Conservation (phyloP, 1,139 yeast species). For the Pichia sp. region DNA sequence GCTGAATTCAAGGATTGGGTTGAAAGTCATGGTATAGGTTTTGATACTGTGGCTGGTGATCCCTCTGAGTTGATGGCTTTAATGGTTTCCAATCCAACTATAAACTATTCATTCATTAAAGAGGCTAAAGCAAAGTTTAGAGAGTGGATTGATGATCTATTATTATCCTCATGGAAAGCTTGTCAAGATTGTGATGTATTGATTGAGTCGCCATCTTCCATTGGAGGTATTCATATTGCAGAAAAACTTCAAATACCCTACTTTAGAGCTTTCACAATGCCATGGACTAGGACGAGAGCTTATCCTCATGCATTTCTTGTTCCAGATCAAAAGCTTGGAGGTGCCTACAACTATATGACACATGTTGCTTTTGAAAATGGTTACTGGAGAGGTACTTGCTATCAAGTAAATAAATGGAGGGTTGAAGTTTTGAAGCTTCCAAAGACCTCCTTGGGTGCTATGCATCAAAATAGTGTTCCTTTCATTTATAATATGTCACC, state of each 20-base stretch:
- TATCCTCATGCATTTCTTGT: conserved; percentile 95
- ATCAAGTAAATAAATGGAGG: conserved; percentile 86
- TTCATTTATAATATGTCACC: conserved; percentile 87
- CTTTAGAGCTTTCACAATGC: conserved; percentile 95
- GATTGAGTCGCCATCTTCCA: conserved; percentile 91
- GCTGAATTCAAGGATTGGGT: conserved; percentile 75
- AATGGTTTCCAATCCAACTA: conserved; percentile 85
- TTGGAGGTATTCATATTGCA: conserved; percentile 93
- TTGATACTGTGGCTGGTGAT: conserved; percentile 78
- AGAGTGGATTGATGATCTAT: conserved; percentile 71
- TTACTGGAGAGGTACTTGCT: conserved; percentile 90
- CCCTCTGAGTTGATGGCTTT: conserved; percentile 88
- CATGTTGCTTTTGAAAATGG: conserved; percentile 89
- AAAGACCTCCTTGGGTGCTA: conserved; percentile 58
- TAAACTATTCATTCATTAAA: conserved; percentile 73
- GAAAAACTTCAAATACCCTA: conserved; percentile 87
- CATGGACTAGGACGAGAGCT: conserved; percentile 93
- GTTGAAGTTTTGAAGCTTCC: conserved; percentile 55
- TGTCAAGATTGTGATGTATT: conserved; percentile 73
- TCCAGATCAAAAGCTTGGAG: conserved; percentile 89
- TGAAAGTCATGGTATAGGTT: conserved; percentile 54
- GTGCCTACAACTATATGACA: conserved; percentile 84
- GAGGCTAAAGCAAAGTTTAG: conserved; percentile 77
- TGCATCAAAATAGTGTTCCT: conserved; percentile 78
- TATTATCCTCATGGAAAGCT: conserved; percentile 72